phyloP scores from a whole-genome alignment of 2,329 filamentous ascomycete species.

The Aureobasidium lini region DNA sequence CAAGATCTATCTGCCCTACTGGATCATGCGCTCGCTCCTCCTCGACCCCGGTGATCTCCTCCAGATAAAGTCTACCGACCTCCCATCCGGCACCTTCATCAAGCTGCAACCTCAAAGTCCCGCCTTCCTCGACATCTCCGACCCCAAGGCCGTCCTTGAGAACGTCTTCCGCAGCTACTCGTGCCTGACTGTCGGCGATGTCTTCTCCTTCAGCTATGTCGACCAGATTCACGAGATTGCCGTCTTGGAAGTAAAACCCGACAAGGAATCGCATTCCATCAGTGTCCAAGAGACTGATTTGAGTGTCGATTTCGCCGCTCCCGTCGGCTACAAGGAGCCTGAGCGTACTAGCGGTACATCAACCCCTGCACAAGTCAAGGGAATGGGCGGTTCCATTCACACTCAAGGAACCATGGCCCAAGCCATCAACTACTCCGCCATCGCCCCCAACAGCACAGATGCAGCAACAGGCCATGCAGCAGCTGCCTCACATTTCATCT shows the following conservation, averaged over 20 bases:
- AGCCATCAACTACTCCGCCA: conserved; percentile 90
- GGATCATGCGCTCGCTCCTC: conserved; percentile 90
- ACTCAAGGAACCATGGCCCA: conserved; percentile 91
- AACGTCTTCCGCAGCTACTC: conserved; percentile 95
- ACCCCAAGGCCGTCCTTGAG: conserved; percentile 94
- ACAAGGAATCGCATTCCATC: conserved; percentile 69
- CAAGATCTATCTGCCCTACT: conserved; percentile 90
- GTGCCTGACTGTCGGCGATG: conserved; percentile 82
- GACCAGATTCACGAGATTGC: conserved; percentile 89
- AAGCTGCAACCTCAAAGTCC: conserved; percentile 93
- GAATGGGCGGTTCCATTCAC: conserved; percentile 69
- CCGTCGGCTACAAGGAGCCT: conserved; percentile 89
- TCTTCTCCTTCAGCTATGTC: conserved; percentile 96
- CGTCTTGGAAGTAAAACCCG: conserved; percentile 87
- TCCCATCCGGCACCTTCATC: conserved; percentile 84
- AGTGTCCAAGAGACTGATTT: conserved; percentile 96
- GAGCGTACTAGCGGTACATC: conserved; percentile 72
- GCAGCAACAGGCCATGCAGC: conserved; percentile 56
- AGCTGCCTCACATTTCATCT: conserved; percentile 68
- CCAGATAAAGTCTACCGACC: conserved; percentile 88
- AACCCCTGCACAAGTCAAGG: conserved; percentile 61
- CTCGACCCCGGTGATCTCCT: conserved; percentile 91
- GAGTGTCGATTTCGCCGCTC: conserved; percentile 89
- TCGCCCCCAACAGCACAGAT: conserved; percentile 68
- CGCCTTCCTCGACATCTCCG: conserved; percentile 91